Evolutionary conservation across 2,329 filamentous ascomycete species (phyloP), one percentile per base, ranked within the genome.

Genomic region (Hypocreales sp.): DNA sequence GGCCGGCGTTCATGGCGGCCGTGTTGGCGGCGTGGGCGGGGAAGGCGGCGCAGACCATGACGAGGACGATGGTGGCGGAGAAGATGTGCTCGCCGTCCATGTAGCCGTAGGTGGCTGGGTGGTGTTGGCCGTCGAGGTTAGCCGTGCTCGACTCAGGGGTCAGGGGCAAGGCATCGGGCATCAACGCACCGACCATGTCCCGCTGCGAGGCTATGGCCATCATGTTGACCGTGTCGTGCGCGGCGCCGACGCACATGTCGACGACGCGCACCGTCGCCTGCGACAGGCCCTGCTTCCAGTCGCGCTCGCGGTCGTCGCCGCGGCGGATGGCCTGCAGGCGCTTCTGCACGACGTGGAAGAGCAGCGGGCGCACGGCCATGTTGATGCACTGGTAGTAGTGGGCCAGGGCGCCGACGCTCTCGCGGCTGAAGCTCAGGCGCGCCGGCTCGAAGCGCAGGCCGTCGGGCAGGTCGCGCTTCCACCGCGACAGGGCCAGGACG

Each of bases 321-420:
- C 15, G 7, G 17, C 26, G 26, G 15, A 28, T 19, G 12, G 26
- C 26, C 41, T 25, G 54, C 1, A 67, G 46, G 4, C 61, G 54
- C 23, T 53, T 52, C 39, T 65, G 59, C 7, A 67, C 60, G 3
- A 69, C 56, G 34, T 66, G 57, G 32, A 67, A 66, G 0, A 70
- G 49, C 15, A 69, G 44, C 1, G 65, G 65, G 5, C 65, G 48
- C 1, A 57, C 60, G 0, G 64, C 65, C 63, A 70, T 68, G 36
- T 67, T 67, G 38, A 69, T 58, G 38, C 65, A 69, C 23, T 67
- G 64, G 33, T 67, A 67, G 35, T 67, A 68, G 35, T 70, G 64
- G 14, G 66, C 43, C 28, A 64, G 58, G 4, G 60, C 61, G 2
- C 61, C 64, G 5, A 67, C 58, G 8, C 53, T 56, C 41, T 67